Evolutionary conservation across 2,329 filamentous ascomycete species (phyloP), one percentile per base, ranked within the genome.

Genomic region (Chaetomium strumarium): DNA sequence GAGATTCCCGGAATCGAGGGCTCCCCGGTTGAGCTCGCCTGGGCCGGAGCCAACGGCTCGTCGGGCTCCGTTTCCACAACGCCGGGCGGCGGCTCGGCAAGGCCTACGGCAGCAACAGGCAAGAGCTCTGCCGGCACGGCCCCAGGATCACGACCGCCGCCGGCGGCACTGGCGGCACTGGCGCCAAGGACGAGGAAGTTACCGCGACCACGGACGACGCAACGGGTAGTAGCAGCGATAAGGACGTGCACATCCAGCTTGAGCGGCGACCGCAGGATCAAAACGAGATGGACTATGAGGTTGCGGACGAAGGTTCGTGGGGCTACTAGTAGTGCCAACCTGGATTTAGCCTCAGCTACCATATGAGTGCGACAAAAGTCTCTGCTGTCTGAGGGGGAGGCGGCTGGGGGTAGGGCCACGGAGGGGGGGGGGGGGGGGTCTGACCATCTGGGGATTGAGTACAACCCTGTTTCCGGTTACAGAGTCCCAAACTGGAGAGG

Each of bases 1-100:
- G 70, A 77, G 17, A 79, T 90, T 38, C 81, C 84, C 0, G 79
- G 81, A 7, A 70, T 88, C 11, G 70, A 76, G 1, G 83, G 79
- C 39, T 78, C 78, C 42, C 73, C 43, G 6, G 24, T 90, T 12
- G 83, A 88, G 50, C 66, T 88, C 37, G 67, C 78, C 1, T 92
- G 88, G 88, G 75, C 74, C 20, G 58, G 59, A n/a, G 16, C 52
- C 47, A 40, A 51, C 51, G 38, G 44, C 49, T 30, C 51, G 33
- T 14, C 58, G 5, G 55, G 46, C 14, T 55, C 56, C n/a, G 53
- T 51, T 1, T 49, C 55, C 9, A 56, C 51, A 6, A 53, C 53
- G 10, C 40, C 58, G 34, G 33, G 51, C 42, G 31, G 36, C 38
- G 2, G 38, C 7, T 24, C 24, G 24, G 24, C 24, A 24, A 24